Percentiles rank a stretch among this genome's conserved stretches.
Conservation (phyloP, 441 rosid species). For the Eutrema salsugineum region DNA sequence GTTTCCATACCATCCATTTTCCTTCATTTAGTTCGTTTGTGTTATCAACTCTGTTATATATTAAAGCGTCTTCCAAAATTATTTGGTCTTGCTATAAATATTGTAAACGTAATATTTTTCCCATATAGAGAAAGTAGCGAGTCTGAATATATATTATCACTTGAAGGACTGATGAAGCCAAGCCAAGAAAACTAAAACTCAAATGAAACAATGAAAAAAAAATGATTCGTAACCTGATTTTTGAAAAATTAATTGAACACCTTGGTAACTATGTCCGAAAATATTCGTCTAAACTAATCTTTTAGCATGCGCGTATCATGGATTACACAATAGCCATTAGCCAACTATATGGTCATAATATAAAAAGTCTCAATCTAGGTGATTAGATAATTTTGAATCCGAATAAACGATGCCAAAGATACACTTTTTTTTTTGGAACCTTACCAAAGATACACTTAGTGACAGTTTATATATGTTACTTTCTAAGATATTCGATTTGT, state of each 20-base stretch:
- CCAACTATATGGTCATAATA: neutral
- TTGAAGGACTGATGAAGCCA: neutral
- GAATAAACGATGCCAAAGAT: neutral
- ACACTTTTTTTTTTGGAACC: too few species aligned
- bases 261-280: neutral
- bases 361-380: neutral
- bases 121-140: neutral
- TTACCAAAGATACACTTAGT: neutral
- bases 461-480: neutral
- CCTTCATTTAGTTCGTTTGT: slow-evolving; percentile 21
- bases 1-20: slow-evolving; percentile 39
- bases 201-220: slow-evolving; percentile 18
- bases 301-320: too few species aligned
- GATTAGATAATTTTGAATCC: neutral
- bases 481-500: neutral
- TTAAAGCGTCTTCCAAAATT: neutral
- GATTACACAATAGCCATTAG: neutral
- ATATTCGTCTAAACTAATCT: neutral
- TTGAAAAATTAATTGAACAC: neutral
- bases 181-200: neutral
- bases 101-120: neutral
- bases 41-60: neutral
- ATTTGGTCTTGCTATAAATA: neutral
- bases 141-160: neutral
- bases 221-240: neutral